Base-by-base conservation (phyloP, 345 rosid genomes). In the Firmiana major region DNA sequence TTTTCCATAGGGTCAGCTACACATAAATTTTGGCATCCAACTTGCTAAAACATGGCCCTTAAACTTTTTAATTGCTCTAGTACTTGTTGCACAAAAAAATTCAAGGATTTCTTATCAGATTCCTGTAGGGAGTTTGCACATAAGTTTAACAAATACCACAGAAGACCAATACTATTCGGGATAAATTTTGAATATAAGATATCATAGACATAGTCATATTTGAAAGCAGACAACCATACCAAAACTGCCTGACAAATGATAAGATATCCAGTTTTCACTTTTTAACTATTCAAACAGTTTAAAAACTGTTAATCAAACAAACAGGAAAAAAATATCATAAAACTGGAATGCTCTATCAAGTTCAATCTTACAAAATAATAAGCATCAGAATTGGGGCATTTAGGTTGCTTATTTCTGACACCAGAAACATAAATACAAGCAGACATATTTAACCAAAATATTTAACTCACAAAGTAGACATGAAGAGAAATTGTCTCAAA, bases 1-100 rank as follows among this genome's bases (percentile, higher is more conserved):
- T 81, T 77, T 70, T 83, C 85, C 84, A 77, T 77, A 55, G 63
- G 45, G 38, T 67, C 63, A 64, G 57, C 55, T 77, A 74, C 49
- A 69, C 60, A 72, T 54, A 64, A 21, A 53, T 1, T 31, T 53
- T 48, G 26, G 59, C 64, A 73, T 68, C 43, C 64, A 80, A 78
- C 73, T 79, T 73, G 26, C 60, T 60, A 59, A 73, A 67, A 77
- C 67, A 60, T 62, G 69, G 55, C 57, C 75, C 63, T 69, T 45
- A 77, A 79, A 38, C 36, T 48, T 36, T 72, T 68, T 38, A 21
- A 48, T 28, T 63, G 54, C 42, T 57, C 79, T 63, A n/a, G 49
- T 70, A 6, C 72, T 55, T 31, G 19, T 7, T 68, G 54, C 42
- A 74, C 43, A 70, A 16, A 26, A 10, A 24, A 81, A 65, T 40